Percentiles rank a stretch among this genome's conserved stretches.
Evolutionary conservation across 2,329 filamentous ascomycete species (phyloP).

Genomic region (Nigrospora osmanthi): DNA sequence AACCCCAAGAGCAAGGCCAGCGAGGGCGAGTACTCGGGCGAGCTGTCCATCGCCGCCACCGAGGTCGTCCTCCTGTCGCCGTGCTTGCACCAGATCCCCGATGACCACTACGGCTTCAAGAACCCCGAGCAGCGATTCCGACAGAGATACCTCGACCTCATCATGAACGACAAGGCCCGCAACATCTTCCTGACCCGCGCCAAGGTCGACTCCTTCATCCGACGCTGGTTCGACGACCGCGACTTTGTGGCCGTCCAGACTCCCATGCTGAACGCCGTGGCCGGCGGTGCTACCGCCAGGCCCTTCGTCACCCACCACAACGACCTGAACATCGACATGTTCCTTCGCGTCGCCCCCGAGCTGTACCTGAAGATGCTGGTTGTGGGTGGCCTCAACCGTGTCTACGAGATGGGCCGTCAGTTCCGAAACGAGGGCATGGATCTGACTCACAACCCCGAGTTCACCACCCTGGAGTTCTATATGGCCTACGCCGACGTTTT

Average conservation of each 20-base stretch:
- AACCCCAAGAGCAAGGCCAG: slow-evolving; percentile 82
- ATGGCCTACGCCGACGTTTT: slow-evolving; percentile 88
- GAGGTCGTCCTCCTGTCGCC: slow-evolving; percentile 82
- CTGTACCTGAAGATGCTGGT: slow-evolving; percentile 94
- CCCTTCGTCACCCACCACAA: slow-evolving; percentile 96
- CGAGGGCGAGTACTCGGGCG: slow-evolving; percentile 65
- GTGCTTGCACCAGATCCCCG: slow-evolving; percentile 83
- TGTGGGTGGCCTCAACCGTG: slow-evolving; percentile 86
- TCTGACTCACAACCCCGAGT: slow-evolving; percentile 95
- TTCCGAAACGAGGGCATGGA: slow-evolving; percentile 94
- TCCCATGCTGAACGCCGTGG: slow-evolving; percentile 94
- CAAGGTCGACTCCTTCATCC: slow-evolving; percentile 84
- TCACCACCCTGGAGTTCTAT: slow-evolving; percentile 97
- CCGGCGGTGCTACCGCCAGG: slow-evolving; percentile 90
- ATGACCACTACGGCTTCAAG: slow-evolving; percentile 90
- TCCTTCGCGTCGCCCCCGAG: slow-evolving; percentile 90
- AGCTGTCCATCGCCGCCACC: slow-evolving; percentile 87
- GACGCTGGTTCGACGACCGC: slow-evolving; percentile 77
- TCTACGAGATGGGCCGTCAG: slow-evolving; percentile 92
- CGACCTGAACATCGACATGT: slow-evolving; percentile 89
- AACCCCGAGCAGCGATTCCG: slow-evolving; percentile 90
- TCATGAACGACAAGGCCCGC: slow-evolving; percentile 87
- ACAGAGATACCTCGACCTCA: slow-evolving; percentile 88
- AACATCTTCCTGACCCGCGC: slow-evolving; percentile 78
- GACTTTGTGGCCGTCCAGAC: slow-evolving; percentile 95